Percentiles rank a stretch among this genome's conserved stretches.
Evolutionary conservation across 371 early-diverging fungal species (phyloP).

Genomic region (Apophysomyces ossiformis): DNA sequence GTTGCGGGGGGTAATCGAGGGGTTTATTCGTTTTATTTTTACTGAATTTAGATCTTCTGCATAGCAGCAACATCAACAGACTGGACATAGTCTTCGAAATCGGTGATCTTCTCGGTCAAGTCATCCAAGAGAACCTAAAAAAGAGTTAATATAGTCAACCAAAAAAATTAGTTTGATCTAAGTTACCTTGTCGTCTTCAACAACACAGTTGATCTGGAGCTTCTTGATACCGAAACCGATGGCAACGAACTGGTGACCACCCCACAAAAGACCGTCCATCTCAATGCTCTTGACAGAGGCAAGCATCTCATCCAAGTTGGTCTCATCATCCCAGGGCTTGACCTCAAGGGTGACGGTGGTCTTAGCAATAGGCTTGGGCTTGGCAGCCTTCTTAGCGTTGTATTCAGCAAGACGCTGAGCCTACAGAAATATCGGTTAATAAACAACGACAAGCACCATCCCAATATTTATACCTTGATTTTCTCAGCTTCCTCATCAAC

Average conservation of each 20-base stretch:
- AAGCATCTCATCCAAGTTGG: conserved; percentile 83
- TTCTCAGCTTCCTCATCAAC: conserved; percentile 92
- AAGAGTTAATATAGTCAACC: not conserved
- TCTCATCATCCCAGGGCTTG: conserved; percentile 99
- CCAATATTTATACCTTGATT: conserved; percentile 53
- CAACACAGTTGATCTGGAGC: conserved; percentile 92
- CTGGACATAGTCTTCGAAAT: conserved; percentile 88
- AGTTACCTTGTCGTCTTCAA: conserved; percentile 90
- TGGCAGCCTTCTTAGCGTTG: conserved; percentile 90
- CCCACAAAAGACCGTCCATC: conserved; percentile 95
- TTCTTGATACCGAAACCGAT: conserved; percentile 95
- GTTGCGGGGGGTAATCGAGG: conserved; percentile 11
- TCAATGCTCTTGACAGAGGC: conserved; percentile 70
- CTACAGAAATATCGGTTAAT: conserved; percentile 4
- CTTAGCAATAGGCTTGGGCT: conserved; percentile 93
- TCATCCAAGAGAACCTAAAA: conserved; percentile 70
- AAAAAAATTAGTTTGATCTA: not conserved
- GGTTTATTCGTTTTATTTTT: conserved; percentile 10
- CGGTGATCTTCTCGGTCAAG: conserved; percentile 78
- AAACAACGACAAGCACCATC: not conserved
- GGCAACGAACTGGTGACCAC: conserved; percentile 75
- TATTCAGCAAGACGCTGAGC: conserved; percentile 91
- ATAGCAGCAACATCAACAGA: conserved; percentile 92
- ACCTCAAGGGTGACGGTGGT: conserved; percentile 91
- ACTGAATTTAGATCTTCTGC: conserved; percentile 87